Percentiles rank a stretch among this genome's conserved stretches.
Conservation (phyloP, 2,329 filamentous ascomycete genomes). For the Torrubiella hemipterigena region DNA sequence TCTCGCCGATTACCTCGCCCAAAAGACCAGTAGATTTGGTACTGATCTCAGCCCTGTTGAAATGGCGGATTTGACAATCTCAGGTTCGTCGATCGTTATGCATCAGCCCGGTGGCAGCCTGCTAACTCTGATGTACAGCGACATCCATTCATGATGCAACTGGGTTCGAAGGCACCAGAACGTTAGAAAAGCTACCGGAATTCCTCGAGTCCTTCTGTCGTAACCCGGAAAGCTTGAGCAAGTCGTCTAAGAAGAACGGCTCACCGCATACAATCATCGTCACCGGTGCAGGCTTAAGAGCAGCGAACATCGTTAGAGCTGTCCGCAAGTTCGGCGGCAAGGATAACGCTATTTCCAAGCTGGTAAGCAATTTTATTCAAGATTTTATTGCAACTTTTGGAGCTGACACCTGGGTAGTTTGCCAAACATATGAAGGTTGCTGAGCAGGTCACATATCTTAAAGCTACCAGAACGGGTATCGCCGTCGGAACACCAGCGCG, state of each 20-base stretch:
- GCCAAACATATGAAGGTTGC: constrained; percentile 96
- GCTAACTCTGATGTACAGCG: constrained; percentile 33
- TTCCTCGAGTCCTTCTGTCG: constrained; percentile 62
- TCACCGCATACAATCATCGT: constrained; percentile 80
- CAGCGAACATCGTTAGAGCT: constrained; percentile 68
- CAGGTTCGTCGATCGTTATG: constrained; percentile 48
- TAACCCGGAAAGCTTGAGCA: constrained; percentile 46
- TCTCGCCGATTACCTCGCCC: constrained; percentile 74
- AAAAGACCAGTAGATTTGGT: constrained; percentile 67
- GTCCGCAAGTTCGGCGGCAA: constrained; percentile 72
- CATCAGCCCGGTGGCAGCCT: too few relatives aligned
- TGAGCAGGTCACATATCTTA: constrained; percentile 69
- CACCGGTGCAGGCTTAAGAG: constrained; percentile 71
- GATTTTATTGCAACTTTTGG: too few relatives aligned
- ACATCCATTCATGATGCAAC: constrained; percentile 70
- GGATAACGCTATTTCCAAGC: constrained; percentile 67
- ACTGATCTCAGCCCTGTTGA: constrained; percentile 74
- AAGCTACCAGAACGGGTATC: constrained; percentile 61
- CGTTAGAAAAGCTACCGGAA: constrained; percentile 58
- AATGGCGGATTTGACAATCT: constrained; percentile 68
- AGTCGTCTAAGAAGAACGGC: constrained; percentile 56
- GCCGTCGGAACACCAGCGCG: constrained; percentile 83
- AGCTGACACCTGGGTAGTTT: constrained; percentile 40
- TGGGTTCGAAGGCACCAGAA: constrained; percentile 54
- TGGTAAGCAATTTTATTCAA: constrained; percentile 32